Evolutionary conservation across 1,284 basidiomycete species (phyloP), one percentile per base, ranked within the genome.

Genomic region (Meripilus lineatus): DNA sequence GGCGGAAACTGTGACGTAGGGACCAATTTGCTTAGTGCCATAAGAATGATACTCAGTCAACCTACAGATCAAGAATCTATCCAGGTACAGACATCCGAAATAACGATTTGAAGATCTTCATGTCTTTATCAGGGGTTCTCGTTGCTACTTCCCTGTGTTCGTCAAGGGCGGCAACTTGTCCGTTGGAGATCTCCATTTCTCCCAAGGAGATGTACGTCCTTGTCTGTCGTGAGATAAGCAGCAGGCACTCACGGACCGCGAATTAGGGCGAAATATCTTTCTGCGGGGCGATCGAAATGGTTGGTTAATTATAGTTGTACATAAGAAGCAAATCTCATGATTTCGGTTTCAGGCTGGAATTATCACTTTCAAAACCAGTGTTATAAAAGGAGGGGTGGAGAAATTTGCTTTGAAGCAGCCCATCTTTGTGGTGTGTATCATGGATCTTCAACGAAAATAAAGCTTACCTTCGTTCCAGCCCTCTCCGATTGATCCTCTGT

Each of bases 251-350:
- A 38, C 37, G n/a, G 10, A 21, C 10, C 10, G 37, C 10, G 40
- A 7, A 7, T 38, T 28, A 81, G 79, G 79, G 84, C 49, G 84
- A 87, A 68, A 63, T 65, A 54, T 77, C 80, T 0, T 87, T 86
- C 68, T 87, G 83, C 44, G 84, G 84, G n/a, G 84, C 84, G 2
- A 87, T 88, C 45, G 85, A 89, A 59, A 86, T 85, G 81, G 79
- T 77, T 38, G 13, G 58, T 40, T 28, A n/a, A n/a, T n/a, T n/a
- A n/a, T n/a, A n/a, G n/a, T n/a, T n/a, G n/a, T n/a, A n/a, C 23
- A n/a, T n/a, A n/a, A n/a, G n/a, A n/a, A n/a, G n/a, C n/a, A n/a
- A n/a, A n/a, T n/a, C n/a, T n/a, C n/a, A n/a, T n/a, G n/a, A n/a
- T 10, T 10, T 30, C n/a, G 28, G n/a, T 30, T 30, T 30, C 37